Percentiles rank a stretch among this genome's conserved stretches.
phyloP scores from a whole-genome alignment of 306 rosid genomes.

The Cicer chorassanicum region DNA sequence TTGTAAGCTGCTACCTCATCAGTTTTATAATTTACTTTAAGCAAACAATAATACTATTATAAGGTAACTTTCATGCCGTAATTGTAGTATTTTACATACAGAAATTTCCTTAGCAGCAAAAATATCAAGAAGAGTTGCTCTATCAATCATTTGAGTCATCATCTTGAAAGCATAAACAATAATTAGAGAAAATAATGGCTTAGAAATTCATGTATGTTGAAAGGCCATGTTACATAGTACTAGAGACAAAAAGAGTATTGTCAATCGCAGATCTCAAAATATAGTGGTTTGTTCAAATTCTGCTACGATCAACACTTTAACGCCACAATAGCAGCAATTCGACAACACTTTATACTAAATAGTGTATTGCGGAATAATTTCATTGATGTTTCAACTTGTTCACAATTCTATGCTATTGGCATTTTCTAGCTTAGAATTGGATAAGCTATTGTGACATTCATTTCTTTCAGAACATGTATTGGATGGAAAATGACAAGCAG shows the following conservation, averaged over 20 bases:
- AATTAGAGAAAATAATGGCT: slow-evolving; percentile 13
- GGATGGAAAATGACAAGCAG: background rate
- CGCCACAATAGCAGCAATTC: too few species aligned
- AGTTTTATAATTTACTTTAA: slow-evolving; percentile 34
- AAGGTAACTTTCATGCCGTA: slow-evolving; percentile 11
- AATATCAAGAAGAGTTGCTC: slow-evolving; percentile 6
- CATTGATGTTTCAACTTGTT: too few species aligned
- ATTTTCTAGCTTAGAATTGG: background rate
- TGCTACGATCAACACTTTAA: too few species aligned
- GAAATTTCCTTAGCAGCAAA: background rate
- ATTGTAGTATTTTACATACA: slow-evolving; percentile 17
- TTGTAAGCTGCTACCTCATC: slow-evolving; percentile 11
- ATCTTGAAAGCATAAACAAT: slow-evolving; percentile 33
- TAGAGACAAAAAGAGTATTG: background rate
- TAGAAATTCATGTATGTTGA: slow-evolving; percentile 29
- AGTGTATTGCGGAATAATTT: too few species aligned
- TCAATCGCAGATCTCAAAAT: too few species aligned
- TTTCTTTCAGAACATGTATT: slow-evolving; percentile 1
- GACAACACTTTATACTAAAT: too few species aligned
- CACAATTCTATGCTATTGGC: too few species aligned
- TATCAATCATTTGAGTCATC: slow-evolving; percentile 7
- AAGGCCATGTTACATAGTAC: background rate
- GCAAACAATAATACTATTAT: background rate
- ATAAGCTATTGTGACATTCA: slow-evolving; percentile 6
- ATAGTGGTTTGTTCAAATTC: too few species aligned